Evolutionary conservation across 257 asterid species (phyloP).

Genomic region (Scutellaria minor): DNA sequence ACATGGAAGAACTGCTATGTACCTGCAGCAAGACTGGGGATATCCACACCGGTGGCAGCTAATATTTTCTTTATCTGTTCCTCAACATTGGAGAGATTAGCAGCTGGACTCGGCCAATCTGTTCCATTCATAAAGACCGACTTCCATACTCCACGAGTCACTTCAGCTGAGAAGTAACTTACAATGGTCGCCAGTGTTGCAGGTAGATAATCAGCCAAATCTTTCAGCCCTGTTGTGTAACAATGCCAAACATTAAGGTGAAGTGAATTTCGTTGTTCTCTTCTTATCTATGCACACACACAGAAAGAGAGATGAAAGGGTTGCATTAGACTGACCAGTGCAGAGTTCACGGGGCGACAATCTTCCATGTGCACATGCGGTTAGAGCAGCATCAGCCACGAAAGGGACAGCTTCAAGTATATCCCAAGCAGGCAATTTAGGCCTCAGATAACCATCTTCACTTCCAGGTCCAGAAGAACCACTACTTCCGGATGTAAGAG

Average conservation of each 20-base stretch:
- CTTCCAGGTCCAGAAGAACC: conserved; percentile 72
- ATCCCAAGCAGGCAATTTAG: conserved; percentile 96
- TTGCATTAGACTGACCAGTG: conserved; percentile 57
- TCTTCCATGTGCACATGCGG: conserved; percentile 91
- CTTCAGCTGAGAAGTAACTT: conserved; percentile 98
- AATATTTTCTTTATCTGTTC: conserved; percentile 90
- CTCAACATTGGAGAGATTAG: conserved; percentile 87
- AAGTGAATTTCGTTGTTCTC: background rate
- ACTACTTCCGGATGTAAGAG: conserved; percentile 76
- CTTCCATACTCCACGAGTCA: conserved; percentile 98
- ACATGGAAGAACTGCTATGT: conserved; percentile 1
- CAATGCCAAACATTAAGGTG: conserved; percentile 22
- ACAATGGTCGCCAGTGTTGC: conserved; percentile 96
- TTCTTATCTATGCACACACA: too few relatives aligned
- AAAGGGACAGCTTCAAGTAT: conserved; percentile 97
- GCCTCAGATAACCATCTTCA: conserved; percentile 74
- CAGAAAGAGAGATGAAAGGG: background rate
- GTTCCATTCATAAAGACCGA: conserved; percentile 96
- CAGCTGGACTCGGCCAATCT: conserved; percentile 99
- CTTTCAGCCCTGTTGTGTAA: conserved; percentile 75
- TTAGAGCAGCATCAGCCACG: conserved; percentile 93
- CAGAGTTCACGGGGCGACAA: conserved; percentile 96
- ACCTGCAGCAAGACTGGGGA: conserved; percentile 97
- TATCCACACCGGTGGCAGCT: conserved; percentile 94
- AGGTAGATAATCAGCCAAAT: conserved; percentile 95